These are phyloP conservation scores for Quercus mongolica DNA, from an alignment of 306 rosid species.

Conservation along the genomic window DNA sequence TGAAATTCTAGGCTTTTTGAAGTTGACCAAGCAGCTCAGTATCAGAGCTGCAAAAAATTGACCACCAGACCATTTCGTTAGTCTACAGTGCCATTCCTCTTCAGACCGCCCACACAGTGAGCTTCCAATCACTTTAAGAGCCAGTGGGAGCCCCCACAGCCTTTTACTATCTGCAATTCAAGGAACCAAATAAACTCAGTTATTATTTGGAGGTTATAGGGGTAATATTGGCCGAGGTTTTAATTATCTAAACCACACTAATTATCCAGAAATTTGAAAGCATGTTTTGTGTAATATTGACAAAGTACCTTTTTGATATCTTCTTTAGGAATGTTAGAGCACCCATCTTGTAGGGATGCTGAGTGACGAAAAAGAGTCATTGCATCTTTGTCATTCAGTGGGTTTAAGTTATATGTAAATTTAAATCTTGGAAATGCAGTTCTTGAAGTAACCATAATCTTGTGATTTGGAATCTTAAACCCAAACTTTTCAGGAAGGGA, in stretches of 20 bases:
- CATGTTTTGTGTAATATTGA: not conserved
- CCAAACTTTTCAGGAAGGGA: too few species aligned
- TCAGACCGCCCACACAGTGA: conserved; percentile 34
- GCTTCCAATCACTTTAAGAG: conserved; percentile 30
- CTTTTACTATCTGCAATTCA: conserved; percentile 45
- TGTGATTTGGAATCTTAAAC: too few species aligned
- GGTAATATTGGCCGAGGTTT: not conserved
- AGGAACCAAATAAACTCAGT: conserved; percentile 3
- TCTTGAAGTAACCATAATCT: too few species aligned
- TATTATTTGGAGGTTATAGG: not conserved
- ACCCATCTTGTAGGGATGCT: too few species aligned
- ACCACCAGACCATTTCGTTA: conserved; percentile 30
- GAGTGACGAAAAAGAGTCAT: too few species aligned
- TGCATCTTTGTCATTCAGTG: too few species aligned
- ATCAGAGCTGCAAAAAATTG: conserved; percentile 35
- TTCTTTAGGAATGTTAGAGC: too few species aligned
- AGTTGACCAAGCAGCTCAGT: conserved; percentile 33
- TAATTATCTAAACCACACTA: not conserved
- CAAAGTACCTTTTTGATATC: not conserved
- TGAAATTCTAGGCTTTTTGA: conserved; percentile 40
- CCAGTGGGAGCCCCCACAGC: conserved; percentile 53
- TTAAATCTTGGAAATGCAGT: too few species aligned
- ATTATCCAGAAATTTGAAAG: too few species aligned
- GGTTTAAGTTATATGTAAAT: too few species aligned
- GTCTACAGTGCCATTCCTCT: conserved; percentile 34